phyloP scores from a whole-genome alignment of 2,329 filamentous ascomycete species.

The Sporothrix mexicana region DNA sequence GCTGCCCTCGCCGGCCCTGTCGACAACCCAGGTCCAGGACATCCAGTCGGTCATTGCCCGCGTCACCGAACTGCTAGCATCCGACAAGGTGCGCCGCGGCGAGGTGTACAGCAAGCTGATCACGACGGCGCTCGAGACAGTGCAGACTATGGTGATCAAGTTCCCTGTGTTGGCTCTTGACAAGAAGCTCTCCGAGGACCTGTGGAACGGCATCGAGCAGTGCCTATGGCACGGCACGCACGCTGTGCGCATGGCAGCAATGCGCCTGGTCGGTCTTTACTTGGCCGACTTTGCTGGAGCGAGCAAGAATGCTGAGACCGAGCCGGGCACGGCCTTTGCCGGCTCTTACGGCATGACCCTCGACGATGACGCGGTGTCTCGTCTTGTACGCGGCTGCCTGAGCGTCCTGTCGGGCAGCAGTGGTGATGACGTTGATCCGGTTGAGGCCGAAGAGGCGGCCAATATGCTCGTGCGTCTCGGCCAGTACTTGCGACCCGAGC shows the following conservation, averaged over 20 bases:
- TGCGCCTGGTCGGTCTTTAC: constrained; percentile 76
- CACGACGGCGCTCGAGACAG: constrained; percentile 72
- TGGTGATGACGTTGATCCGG: constrained; percentile 66
- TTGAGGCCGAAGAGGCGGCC: constrained; percentile 77
- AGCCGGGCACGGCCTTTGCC: neutral
- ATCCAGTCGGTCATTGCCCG: constrained; percentile 65
- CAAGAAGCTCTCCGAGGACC: constrained; percentile 51
- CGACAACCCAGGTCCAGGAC: constrained; percentile 69
- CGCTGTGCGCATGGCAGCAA: constrained; percentile 76
- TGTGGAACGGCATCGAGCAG: constrained; percentile 74
- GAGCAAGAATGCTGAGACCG: neutral
- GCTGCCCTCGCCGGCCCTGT: constrained; percentile 37
- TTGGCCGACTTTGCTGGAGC: constrained; percentile 73
- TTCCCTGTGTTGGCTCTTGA: constrained; percentile 69
- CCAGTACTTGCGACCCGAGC: constrained; percentile 63
- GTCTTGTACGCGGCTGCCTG: constrained; percentile 58
- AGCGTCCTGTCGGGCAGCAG: constrained; percentile 62
- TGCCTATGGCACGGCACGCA: constrained; percentile 75
- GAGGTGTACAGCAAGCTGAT: constrained; percentile 58
- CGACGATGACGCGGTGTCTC: constrained; percentile 66
- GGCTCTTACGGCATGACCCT: constrained; percentile 76
- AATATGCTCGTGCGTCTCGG: constrained; percentile 85
- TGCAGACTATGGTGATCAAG: constrained; percentile 69
- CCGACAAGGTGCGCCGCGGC: constrained; percentile 63
- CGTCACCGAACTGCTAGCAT: constrained; percentile 59